Conservation (phyloP, 768 basidiomycete species). For the Xerocomus spinulosus region DNA sequence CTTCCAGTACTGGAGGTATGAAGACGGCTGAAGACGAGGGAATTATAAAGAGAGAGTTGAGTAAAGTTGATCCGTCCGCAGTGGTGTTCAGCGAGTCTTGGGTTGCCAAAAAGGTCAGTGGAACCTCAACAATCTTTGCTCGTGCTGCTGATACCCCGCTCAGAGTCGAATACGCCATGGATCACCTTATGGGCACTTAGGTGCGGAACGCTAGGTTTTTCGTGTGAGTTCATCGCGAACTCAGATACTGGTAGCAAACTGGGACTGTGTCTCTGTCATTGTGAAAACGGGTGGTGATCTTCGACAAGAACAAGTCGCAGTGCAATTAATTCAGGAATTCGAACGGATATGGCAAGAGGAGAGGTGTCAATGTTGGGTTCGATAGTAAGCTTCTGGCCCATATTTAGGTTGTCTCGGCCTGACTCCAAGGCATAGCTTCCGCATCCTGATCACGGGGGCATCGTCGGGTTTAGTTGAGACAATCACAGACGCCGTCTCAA, state of each 20-base stretch:
- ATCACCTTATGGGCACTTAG: conserved; percentile 95
- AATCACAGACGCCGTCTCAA: conserved; percentile 96
- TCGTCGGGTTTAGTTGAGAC: conserved; percentile 95
- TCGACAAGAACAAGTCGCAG: conserved; percentile 95
- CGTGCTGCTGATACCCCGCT: conserved; percentile 2
- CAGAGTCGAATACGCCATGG: conserved; percentile 82
- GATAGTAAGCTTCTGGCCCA: conserved; percentile 60
- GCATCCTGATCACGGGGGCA: conserved; percentile 91
- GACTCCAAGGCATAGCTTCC: conserved; percentile 59
- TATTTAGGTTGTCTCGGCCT: neutral
- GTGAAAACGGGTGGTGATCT: conserved; percentile 98
- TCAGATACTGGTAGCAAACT: conserved; percentile 46
- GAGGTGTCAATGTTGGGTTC: conserved; percentile 87
- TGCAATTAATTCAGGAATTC: conserved; percentile 91
- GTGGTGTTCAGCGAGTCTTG: conserved; percentile 95
- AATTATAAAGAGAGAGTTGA: conserved; percentile 89
- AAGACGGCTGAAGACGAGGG: conserved; percentile 87
- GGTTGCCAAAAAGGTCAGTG: conserved; percentile 80
- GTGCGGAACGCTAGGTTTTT: conserved; percentile 37
- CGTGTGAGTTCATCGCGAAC: conserved; percentile 3
- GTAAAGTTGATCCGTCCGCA: conserved; percentile 93
- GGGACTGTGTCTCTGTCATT: conserved; percentile 94
- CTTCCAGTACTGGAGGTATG: conserved; percentile 40
- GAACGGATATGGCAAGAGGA: conserved; percentile 94
- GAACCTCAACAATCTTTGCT: neutral